phyloP scores from a whole-genome alignment of 352 stramenopile species.

The Phytophthora tubulina region DNA sequence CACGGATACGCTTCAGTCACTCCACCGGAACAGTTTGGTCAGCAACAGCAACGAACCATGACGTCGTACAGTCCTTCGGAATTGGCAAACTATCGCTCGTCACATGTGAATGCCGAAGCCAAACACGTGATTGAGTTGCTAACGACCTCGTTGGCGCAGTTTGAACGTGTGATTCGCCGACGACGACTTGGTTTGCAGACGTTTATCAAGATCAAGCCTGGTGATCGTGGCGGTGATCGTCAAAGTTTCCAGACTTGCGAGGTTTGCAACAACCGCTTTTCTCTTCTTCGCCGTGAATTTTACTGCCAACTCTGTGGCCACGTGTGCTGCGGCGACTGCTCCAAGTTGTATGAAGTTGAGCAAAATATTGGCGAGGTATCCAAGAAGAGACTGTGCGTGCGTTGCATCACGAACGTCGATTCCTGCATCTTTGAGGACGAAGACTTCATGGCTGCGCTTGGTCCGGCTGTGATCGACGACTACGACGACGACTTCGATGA shows the following conservation, averaged over 20 bases:
- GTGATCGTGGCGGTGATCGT: constrained; percentile 11
- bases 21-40: constrained; percentile 46
- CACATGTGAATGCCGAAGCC: constrained; percentile 70
- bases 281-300: constrained; percentile 57
- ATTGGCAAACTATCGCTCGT: constrained; percentile 47
- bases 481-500: constrained; percentile 27
- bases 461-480: constrained; percentile 53
- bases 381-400: constrained; percentile 65
- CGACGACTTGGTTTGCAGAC: constrained; percentile 75
- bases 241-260: constrained; percentile 42
- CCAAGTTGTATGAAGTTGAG: constrained; percentile 65
- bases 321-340: constrained; percentile 64
- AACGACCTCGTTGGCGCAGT: constrained; percentile 59
- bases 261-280: constrained; percentile 57
- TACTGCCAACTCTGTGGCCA: constrained; percentile 72
- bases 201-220: constrained; percentile 54
- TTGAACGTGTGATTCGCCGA: constrained; percentile 77
- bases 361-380: constrained; percentile 48
- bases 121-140: constrained; percentile 68
- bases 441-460: constrained; percentile 59
- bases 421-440: constrained; percentile 68
- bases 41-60: constrained; percentile 33
- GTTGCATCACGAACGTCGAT: constrained; percentile 66
- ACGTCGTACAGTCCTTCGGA: constrained; percentile 40
- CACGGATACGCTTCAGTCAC: constrained; percentile 70